phyloP scores from a whole-genome alignment of 2,329 filamentous ascomycete genomes.

The Fusarium kyushuense region DNA sequence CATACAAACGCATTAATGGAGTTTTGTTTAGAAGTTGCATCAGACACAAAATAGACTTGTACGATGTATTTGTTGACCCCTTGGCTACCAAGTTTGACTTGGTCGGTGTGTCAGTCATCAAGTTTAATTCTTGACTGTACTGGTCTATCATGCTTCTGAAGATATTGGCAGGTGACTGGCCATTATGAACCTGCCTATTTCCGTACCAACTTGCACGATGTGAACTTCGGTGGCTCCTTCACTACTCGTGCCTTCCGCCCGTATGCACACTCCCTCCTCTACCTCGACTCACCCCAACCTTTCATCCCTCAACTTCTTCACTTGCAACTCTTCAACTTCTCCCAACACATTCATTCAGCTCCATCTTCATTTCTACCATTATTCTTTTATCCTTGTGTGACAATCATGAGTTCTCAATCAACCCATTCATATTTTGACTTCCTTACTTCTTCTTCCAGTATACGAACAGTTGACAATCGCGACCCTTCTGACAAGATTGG shows the following conservation, averaged over 20 bases:
- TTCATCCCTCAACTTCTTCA: neutral
- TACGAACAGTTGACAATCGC: neutral
- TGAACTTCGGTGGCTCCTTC: neutral
- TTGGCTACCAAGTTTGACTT: too few relatives aligned
- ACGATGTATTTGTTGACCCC: neutral
- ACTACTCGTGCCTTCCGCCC: neutral
- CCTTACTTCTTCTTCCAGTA: too few relatives aligned
- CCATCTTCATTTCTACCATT: neutral
- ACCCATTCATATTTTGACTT: neutral
- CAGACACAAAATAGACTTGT: neutral
- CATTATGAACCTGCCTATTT: neutral
- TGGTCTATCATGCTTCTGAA: neutral
- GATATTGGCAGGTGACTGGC: too few relatives aligned
- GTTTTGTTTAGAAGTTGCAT: neutral
- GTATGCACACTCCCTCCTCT: neutral
- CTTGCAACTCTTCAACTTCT: neutral
- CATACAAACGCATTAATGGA: slow-evolving; percentile 16
- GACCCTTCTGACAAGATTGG: neutral
- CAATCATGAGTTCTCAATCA: neutral
- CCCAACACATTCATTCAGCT: neutral
- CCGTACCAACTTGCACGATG: neutral
- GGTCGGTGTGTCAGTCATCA: too few relatives aligned
- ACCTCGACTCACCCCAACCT: neutral
- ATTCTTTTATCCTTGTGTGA: neutral
- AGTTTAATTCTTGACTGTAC: too few relatives aligned